phyloP scores from a whole-genome alignment of 441 rosid species.

The Eutrema salsugineum region DNA sequence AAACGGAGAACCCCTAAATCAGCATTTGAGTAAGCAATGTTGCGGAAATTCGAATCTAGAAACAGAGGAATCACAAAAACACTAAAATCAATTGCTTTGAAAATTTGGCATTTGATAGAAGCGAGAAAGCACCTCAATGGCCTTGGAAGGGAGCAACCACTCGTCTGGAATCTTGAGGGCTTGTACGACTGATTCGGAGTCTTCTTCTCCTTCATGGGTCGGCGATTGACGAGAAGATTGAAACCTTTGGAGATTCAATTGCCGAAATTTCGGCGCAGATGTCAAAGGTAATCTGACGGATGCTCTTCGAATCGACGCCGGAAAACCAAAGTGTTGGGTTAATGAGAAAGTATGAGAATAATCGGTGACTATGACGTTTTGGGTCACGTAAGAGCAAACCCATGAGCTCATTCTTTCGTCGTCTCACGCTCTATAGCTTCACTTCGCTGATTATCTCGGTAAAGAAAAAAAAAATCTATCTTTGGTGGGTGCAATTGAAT shows the following conservation, averaged over 20 bases:
- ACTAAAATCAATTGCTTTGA: not conserved
- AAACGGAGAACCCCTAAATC: not conserved
- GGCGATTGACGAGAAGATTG: conserved; percentile 31
- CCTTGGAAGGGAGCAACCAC: conserved; percentile 69
- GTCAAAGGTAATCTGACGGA: conserved; percentile 3
- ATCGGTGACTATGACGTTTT: not conserved
- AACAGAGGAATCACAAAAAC: not conserved
- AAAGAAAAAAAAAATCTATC: not conserved
- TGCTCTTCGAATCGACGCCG: not conserved
- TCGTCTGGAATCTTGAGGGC: conserved; percentile 57
- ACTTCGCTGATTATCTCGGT: not conserved
- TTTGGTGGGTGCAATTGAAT: not conserved
- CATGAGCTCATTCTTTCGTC: conserved; percentile 26
- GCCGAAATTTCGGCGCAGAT: not conserved
- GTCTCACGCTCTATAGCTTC: not conserved
- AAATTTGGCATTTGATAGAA: not conserved
- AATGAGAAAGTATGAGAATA: not conserved
- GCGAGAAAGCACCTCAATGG: conserved; percentile 46
- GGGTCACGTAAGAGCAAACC: conserved; percentile 19
- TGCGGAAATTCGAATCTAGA: not conserved
- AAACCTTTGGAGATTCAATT: conserved; percentile 7
- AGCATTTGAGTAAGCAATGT: not conserved
- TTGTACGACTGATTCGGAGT: conserved; percentile 41
- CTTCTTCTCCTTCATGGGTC: conserved; percentile 24
- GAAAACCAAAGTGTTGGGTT: not conserved